These are phyloP conservation scores for Tetrapisispora arboricola DNA, from an alignment of 805 yeast genomes.

Conservation along the genomic window DNA sequence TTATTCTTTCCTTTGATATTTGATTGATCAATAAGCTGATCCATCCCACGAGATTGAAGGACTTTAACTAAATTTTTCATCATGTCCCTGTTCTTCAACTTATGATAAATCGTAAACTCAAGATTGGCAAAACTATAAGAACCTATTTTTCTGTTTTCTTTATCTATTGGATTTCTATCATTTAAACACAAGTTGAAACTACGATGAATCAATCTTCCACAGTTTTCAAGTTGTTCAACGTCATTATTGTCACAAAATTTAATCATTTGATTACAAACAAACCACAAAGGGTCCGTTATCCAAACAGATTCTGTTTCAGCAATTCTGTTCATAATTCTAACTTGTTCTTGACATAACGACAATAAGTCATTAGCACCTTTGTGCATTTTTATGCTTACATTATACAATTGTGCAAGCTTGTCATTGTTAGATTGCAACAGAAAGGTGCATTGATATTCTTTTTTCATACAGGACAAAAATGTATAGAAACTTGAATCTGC, in stretches of 20 bases:
- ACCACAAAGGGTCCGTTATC: conserved; percentile 29
- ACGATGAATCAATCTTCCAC: conserved; percentile 57
- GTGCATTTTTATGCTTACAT: conserved; percentile 8
- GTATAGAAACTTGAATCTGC: conserved; percentile 9
- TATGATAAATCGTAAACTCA: conserved; percentile 60
- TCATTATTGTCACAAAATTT: conserved; percentile 17
- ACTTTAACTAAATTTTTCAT: conserved; percentile 70
- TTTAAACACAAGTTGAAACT: conserved; percentile 70
- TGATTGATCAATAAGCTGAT: conserved; percentile 17
- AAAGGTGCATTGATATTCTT: conserved; percentile 2
- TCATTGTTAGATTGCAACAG: conserved; percentile 3
- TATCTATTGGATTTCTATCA: conserved; percentile 52
- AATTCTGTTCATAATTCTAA: conserved; percentile 39
- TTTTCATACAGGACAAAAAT: conserved; percentile 7
- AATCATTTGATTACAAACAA: conserved; percentile 23
- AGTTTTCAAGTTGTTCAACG: conserved; percentile 32
- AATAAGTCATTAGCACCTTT: conserved; percentile 8
- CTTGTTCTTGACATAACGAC: conserved; percentile 30
- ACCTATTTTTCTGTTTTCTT: conserved; percentile 45
- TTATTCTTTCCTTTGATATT: background rate
- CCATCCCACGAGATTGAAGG: conserved; percentile 32
- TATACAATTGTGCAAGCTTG: conserved; percentile 10
- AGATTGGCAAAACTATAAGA: conserved; percentile 63
- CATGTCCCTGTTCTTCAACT: conserved; percentile 55
- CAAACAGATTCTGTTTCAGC: conserved; percentile 45